phyloP scores from a whole-genome alignment of 164 flowering plant species.

The Vitis amurensis region DNA sequence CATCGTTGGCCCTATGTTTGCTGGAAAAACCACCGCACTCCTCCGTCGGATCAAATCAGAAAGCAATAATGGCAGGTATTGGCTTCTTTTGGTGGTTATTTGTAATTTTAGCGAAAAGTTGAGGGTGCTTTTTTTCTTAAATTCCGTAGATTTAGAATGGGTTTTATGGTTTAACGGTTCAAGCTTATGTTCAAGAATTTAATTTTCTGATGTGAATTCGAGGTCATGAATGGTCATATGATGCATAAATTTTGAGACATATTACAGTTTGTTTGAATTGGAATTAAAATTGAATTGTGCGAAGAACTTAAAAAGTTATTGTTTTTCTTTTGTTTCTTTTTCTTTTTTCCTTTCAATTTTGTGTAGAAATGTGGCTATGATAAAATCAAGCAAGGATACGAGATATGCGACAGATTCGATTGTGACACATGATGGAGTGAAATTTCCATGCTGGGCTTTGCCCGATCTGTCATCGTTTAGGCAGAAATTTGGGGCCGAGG shows the following conservation, averaged over 20 bases:
- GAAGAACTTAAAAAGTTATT: neutral
- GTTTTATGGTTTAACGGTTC: neutral
- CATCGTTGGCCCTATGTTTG: slow-evolving; percentile 93
- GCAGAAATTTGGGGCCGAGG: slow-evolving; percentile 51
- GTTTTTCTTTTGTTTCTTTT: neutral
- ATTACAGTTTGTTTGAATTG: too few relatives aligned
- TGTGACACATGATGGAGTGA: slow-evolving; percentile 65
- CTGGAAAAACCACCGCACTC: slow-evolving; percentile 93
- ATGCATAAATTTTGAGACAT: too few relatives aligned
- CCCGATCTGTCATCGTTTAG: slow-evolving; percentile 49
- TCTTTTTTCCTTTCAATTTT: neutral
- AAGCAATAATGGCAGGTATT: slow-evolving; percentile 55
- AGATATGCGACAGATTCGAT: slow-evolving; percentile 59
- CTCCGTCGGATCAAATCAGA: slow-evolving; percentile 77
- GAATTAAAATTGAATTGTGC: too few relatives aligned
- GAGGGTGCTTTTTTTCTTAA: neutral
- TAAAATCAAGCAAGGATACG: slow-evolving; percentile 67
- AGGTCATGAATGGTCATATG: neutral
- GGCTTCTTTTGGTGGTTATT: neutral
- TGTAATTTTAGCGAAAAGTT: neutral
- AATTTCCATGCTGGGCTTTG: slow-evolving; percentile 60
- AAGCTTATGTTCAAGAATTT: neutral
- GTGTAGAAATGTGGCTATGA: slow-evolving; percentile 53
- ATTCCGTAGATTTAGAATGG: neutral
- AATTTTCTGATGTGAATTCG: neutral